Percentiles rank a stretch among this genome's conserved stretches.
phyloP scores from a whole-genome alignment of 2,329 filamentous ascomycete genomes.

The Grosmannia serpens region DNA sequence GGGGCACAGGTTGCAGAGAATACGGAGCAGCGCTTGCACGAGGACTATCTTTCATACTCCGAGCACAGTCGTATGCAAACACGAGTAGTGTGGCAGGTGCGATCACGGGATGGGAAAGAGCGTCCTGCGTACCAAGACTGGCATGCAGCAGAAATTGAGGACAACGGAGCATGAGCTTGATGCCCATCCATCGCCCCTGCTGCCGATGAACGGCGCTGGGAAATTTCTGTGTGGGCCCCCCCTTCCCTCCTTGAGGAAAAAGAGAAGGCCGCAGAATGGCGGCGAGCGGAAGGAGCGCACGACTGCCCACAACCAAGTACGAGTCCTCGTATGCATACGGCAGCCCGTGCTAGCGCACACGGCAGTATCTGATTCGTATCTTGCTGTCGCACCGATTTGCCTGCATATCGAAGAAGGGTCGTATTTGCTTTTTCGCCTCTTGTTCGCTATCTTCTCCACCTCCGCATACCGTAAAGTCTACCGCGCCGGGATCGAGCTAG shows the following conservation, averaged over 20 bases:
- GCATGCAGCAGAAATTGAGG: background rate
- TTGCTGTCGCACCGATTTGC: background rate
- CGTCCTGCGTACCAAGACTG: background rate
- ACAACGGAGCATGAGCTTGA: background rate
- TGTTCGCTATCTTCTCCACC: background rate
- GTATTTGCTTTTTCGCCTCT: background rate
- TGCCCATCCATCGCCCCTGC: background rate
- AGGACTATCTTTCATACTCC: too few species aligned
- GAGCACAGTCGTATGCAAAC: too few species aligned
- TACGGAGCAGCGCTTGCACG: background rate
- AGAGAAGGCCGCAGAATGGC: background rate
- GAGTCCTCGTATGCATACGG: too few species aligned
- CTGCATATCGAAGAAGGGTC: background rate
- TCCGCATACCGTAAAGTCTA: background rate
- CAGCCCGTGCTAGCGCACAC: background rate
- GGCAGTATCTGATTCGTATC: background rate
- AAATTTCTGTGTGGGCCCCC: background rate
- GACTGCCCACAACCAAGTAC: too few species aligned
- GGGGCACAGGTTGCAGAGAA: background rate
- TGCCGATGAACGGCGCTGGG: background rate
- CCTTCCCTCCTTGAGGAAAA: background rate
- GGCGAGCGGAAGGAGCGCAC: background rate
- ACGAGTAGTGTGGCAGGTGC: background rate
- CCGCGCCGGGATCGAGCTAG: background rate
- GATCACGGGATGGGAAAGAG: background rate